A percentile compares a stretch with the other conserved stretches of the same genome.
phyloP scores from a whole-genome alignment of 192 early-diverging fungal genomes.

The Entophlyctis helioformis region DNA sequence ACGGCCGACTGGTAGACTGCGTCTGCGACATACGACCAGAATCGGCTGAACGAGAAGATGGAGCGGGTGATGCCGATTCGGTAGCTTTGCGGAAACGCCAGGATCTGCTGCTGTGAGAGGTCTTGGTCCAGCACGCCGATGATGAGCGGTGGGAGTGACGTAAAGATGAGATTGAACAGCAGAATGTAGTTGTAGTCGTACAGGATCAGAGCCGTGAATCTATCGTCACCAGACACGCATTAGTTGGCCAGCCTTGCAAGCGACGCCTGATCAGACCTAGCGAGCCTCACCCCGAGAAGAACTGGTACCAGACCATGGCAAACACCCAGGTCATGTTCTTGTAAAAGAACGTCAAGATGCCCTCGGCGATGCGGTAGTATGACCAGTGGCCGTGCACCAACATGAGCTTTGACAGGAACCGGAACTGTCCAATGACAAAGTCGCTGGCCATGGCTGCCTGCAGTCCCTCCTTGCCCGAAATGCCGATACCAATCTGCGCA shows the following conservation, averaged over 20 bases:
- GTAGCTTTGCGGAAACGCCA: constrained; percentile 53
- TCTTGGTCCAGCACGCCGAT: constrained; percentile 60
- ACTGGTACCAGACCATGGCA: constrained; percentile 82
- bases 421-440: constrained; percentile 86
- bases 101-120: constrained; percentile 32
- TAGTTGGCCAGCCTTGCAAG: too few relatives aligned
- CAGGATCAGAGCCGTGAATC: constrained; percentile 39
- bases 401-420: constrained; percentile 63
- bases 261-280: too few relatives aligned
- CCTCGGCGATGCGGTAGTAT: constrained; percentile 77
- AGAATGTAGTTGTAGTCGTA: constrained; percentile 73
- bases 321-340: constrained; percentile 93
- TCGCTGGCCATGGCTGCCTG: constrained; percentile 79
- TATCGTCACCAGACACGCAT: constrained; percentile 1
- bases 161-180: constrained; percentile 85
- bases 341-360: constrained; percentile 93
- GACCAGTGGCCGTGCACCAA: constrained; percentile 97
- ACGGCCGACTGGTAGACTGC: constrained; percentile 91
- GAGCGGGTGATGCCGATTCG: constrained; percentile 63
- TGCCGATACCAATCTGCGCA: constrained; percentile 86
- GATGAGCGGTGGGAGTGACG: constrained; percentile 59
- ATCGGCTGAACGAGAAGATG: constrained; percentile 69
- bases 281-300: constrained; percentile 56
- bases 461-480: constrained; percentile 76
- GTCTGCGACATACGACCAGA: constrained; percentile 73